These are phyloP conservation scores for Alternaria tenuissima DNA, from an alignment of 2,329 filamentous ascomycete genomes.

Conservation along the genomic window DNA sequence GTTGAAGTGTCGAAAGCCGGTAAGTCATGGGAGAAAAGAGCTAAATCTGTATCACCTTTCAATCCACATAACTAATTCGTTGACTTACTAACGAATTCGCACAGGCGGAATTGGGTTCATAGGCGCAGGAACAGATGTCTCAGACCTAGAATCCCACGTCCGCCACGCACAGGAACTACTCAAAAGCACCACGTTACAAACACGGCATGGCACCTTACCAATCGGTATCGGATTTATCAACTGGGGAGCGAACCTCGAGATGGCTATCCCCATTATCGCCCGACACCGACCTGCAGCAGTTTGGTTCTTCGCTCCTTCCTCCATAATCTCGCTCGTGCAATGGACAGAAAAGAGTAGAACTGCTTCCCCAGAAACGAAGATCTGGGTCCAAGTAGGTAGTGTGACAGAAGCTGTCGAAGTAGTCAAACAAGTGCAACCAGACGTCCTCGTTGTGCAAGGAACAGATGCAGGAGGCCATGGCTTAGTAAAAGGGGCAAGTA, in stretches of 20 bases:
- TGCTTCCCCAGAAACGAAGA: slow-evolving; percentile 52
- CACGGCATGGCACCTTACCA: slow-evolving; percentile 49
- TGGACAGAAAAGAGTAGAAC: slow-evolving; percentile 44
- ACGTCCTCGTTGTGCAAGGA: slow-evolving; percentile 70
- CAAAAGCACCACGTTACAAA: slow-evolving; percentile 14
- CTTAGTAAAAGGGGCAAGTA: slow-evolving; percentile 61
- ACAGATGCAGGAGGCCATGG: slow-evolving; percentile 72
- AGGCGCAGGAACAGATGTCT: slow-evolving; percentile 54
- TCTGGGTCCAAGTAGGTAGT: slow-evolving; percentile 70
- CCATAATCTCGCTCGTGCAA: slow-evolving; percentile 42
- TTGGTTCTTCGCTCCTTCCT: slow-evolving; percentile 68
- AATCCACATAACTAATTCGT: neutral
- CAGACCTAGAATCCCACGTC: slow-evolving; percentile 45
- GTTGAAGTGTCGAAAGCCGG: slow-evolving; percentile 66
- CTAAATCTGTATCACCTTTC: neutral
- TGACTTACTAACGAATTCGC: neutral
- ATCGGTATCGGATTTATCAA: slow-evolving; percentile 71
- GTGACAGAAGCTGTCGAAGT: slow-evolving; percentile 63
- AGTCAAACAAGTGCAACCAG: slow-evolving; percentile 56
- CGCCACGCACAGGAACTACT: slow-evolving; percentile 32
- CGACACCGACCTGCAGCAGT: slow-evolving; percentile 65
- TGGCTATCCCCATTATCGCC: slow-evolving; percentile 60
- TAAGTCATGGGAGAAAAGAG: slow-evolving; percentile 18
- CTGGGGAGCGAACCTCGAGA: slow-evolving; percentile 56
- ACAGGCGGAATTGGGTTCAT: slow-evolving; percentile 59